These are phyloP conservation scores for Glycine latifolia DNA, from an alignment of 306 rosid species.

Conservation along the genomic window DNA sequence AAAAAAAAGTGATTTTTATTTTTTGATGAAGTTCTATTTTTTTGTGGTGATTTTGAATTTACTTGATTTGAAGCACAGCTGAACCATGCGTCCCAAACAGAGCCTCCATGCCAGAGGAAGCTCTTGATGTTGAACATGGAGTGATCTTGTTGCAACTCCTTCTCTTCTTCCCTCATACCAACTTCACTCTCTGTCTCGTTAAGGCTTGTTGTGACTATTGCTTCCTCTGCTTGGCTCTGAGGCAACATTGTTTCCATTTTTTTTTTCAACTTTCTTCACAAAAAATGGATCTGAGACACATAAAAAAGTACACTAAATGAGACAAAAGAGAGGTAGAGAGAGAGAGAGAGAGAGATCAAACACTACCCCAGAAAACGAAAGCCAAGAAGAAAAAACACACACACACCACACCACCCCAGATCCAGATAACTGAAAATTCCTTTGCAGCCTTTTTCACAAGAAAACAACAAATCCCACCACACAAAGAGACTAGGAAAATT, in stretches of 20 bases:
- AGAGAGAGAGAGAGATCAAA: constrained; percentile 35
- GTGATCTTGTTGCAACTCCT: constrained; percentile 39
- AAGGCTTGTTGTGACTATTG: constrained; percentile 71
- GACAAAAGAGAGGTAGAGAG: constrained; percentile 49
- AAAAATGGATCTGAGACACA: constrained; percentile 67
- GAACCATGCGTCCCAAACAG: constrained; percentile 99
- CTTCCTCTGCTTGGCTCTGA: constrained; percentile 90
- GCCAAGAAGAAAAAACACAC: constrained; percentile 47
- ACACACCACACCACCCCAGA: constrained; percentile 39
- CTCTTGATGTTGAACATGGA: constrained; percentile 67
- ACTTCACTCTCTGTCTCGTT: constrained; percentile 67
- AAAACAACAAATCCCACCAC: constrained; percentile 25
- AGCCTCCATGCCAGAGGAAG: constrained; percentile 97
- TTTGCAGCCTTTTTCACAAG: constrained; percentile 6
- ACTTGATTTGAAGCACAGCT: constrained; percentile 99
- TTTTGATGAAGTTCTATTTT: not conserved
- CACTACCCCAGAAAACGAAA: constrained; percentile 65
- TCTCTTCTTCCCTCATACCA: constrained; percentile 51
- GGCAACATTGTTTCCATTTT: constrained; percentile 70
- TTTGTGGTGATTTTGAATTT: constrained; percentile 6
- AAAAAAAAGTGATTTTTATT: not conserved
- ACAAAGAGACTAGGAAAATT: not conserved
- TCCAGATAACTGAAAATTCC: constrained; percentile 50
- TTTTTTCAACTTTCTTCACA: not conserved
- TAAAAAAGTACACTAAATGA: constrained; percentile 55